Evolutionary conservation across 1,139 yeast species (phyloP), one percentile per base, ranked within the genome.

Genomic region (Candida smagusa): DNA sequence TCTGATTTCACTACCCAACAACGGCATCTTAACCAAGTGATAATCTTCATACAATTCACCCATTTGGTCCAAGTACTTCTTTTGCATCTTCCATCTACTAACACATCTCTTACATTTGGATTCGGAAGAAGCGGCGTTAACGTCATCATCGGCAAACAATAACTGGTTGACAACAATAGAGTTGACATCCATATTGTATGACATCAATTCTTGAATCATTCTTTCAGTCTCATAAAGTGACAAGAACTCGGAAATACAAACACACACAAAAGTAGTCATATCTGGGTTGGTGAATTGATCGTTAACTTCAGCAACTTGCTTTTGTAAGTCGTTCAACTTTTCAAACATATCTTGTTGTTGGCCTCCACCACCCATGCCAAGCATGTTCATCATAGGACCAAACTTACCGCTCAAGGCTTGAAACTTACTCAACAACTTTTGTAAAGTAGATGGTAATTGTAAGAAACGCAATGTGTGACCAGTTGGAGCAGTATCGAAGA

Each of bases 401-500:
- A 92, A 78, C 54, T 79, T 79, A 9, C 92, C 85, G 25, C 94
- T 82, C 41, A 92, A 75, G 50, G 87, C 95, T 53, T 89, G 82
- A 59, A 92, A 82, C 58, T 92, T 92, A 37, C 85, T 82, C 51
- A 92, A 72, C 28, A 95, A 76, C 61, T 88, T 88, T 52, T 89
- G 94, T 45, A 92, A 70, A 4, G 97, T 90, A 13, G 94, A 77
- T 24, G 98, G 98, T 54, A 92, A 78, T 63, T 90, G 96, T 58
- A 92, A 73, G 65, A 92, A 92, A 56, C 98, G 79, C 50, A 92
- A 73, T 2, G 98, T 92, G 64, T 92, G 98, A 29, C 98, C 98
- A 0, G 98, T 92, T 49, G 98, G 98, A 0, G 98, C 98, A 16
- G 98, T 92, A 61, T 92, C 98, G 55, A 92, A 92, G 48, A 92